These are phyloP conservation scores for Umbilicus rupestris DNA, from an alignment of 164 flowering plant genomes.

Conservation along the genomic window DNA sequence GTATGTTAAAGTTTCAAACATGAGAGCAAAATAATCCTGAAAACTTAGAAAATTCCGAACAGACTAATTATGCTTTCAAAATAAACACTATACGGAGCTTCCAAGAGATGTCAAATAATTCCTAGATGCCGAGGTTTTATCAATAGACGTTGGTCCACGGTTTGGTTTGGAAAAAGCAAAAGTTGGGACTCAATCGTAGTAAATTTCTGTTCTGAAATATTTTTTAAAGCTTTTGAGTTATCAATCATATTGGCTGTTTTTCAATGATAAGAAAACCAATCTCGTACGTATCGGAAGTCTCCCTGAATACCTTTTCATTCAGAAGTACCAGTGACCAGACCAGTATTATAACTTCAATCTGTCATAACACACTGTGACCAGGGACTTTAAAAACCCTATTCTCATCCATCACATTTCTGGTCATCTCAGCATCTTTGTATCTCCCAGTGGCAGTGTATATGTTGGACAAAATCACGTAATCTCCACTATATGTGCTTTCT, in stretches of 20 bases:
- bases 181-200: no score
- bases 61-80: no score
- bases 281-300: not conserved
- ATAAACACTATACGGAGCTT: no score
- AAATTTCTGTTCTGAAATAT: no score
- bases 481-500: conserved; percentile 46
- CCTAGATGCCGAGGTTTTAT: no score
- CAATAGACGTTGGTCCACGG: no score
- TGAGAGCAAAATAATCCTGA: no score
- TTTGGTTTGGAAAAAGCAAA: no score
- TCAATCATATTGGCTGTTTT: not conserved
- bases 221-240: not conserved
- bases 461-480: conserved; percentile 54
- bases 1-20: no score
- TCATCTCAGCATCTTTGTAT: conserved; percentile 38
- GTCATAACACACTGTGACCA: conserved; percentile 25
- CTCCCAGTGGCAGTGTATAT: conserved; percentile 42
- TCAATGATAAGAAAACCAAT: not conserved
- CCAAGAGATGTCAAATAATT: no score
- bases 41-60: no score
- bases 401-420: conserved; percentile 38
- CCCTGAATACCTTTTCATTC: not conserved
- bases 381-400: conserved; percentile 28
- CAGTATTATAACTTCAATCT: not conserved
- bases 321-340: not conserved